Base-by-base conservation (phyloP, 2,329 filamentous ascomycete genomes). In the Fusarium albosuccineum region DNA sequence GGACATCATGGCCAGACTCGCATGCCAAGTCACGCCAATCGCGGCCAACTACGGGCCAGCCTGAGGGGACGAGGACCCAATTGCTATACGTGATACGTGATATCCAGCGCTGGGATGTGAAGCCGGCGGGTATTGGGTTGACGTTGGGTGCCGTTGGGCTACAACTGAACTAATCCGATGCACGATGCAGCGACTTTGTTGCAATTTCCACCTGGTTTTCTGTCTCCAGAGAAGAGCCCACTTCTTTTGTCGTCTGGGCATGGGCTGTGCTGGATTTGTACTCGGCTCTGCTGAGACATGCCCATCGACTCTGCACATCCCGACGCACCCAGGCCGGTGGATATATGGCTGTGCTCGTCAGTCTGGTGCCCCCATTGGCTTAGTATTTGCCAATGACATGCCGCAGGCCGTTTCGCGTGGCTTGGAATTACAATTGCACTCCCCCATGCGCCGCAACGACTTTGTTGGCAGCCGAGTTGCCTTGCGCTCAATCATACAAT, bases 131-230 rank as follows among this genome's bases (percentile, higher is more conserved):
- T 61, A 62, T 66, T 65, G 65, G 64, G 65, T 54, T 39, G 30
- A 33, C 45, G 65, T 68, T 68, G 65, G 65, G 65, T 68, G 57
- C 36, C 65, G 57, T 68, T 68, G 62, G 65, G 65, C 65, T 51
- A 62, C 57, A 49, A 56, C 34, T 39, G 29, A 51, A 51, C 16
- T 22, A 33, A 50, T n/a, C 30, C 46, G 42, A 34, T 57, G 29
- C 56, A 34, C 16, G 37, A 36, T 33, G 42, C 27, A 33, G 33
- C 14, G n/a, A 22, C 30, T 33, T 11, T 59, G 61, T 64, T 66
- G 65, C 49, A 68, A 68, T 62, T 68, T 68, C 65, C 62, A 66
- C 63, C 44, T 59, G 61, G 6, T 45, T 62, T 49, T 66, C 44
- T 59, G 61, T 9, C 42, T 62, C 46, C 36, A 46, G 48, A 34